Conservation (phyloP, 2,329 filamentous ascomycete species). For the Colletotrichum noveboracense region DNA sequence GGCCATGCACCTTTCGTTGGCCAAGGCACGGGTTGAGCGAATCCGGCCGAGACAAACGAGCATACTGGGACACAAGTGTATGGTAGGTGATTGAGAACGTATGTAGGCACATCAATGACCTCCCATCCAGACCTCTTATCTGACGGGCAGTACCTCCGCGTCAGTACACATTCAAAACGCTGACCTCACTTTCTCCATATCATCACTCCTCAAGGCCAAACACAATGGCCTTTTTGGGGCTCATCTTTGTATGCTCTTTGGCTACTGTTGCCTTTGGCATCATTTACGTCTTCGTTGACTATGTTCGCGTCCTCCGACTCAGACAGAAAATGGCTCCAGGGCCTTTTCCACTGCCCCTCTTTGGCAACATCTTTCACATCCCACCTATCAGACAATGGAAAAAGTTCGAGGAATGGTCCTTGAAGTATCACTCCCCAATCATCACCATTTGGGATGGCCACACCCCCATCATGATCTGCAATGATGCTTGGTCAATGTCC, state of each 20-base stretch:
- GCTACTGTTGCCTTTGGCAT: neutral
- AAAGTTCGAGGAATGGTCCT: neutral
- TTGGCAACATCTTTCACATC: neutral
- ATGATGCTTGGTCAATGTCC: neutral
- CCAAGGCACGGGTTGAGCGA: neutral
- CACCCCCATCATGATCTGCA: neutral
- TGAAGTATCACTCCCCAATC: neutral
- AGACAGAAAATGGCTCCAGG: neutral
- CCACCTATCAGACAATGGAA: neutral
- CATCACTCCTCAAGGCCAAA: neutral
- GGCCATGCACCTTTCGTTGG: neutral
- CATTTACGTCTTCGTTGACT: neutral
- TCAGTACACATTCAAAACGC: neutral
- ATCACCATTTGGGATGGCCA: neutral
- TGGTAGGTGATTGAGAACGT: neutral
- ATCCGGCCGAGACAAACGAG: neutral
- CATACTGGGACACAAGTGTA: neutral
- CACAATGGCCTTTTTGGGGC: neutral
- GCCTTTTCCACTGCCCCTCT: neutral
- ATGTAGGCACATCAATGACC: neutral
- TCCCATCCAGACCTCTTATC: neutral
- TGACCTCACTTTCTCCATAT: neutral
- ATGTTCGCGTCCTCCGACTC: neutral
- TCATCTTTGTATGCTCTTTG: neutral
- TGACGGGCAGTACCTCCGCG: neutral